Percentiles rank a stretch among this genome's conserved stretches.
Conservation (phyloP, 495 filamentous ascomycete genomes). For the Neurospora sp. region DNA sequence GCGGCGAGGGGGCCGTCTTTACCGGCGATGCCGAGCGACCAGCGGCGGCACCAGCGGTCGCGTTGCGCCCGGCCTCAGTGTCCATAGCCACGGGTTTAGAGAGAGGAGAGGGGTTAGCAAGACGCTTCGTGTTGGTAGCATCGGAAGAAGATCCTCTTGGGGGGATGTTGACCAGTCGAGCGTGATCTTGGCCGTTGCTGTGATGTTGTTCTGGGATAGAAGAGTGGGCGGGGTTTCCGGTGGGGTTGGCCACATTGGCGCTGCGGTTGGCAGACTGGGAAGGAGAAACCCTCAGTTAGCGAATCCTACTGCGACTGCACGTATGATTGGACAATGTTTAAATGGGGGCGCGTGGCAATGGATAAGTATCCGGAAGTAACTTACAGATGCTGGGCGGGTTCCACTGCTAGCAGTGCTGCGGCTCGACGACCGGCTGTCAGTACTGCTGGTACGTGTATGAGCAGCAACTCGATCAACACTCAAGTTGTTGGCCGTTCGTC, state of each 20-base stretch:
- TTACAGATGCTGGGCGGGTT: slow-evolving; percentile 36
- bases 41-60: slow-evolving; percentile 19
- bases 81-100: slow-evolving; percentile 69
- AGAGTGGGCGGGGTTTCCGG: slow-evolving; percentile 38
- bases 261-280: slow-evolving; percentile 39
- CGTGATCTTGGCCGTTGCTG: slow-evolving; percentile 38
- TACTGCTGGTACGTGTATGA: slow-evolving; percentile 29
- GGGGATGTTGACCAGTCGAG: slow-evolving; percentile 53
- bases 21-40: slow-evolving; percentile 16
- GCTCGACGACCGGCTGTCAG: slow-evolving; percentile 34
- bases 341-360: slow-evolving; percentile 1
- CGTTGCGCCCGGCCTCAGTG: slow-evolving; percentile 22
- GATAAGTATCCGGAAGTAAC: slow-evolving; percentile 11
- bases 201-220: slow-evolving; percentile 29
- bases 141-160: slow-evolving; percentile 62
- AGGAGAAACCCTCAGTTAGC: slow-evolving; percentile 23
- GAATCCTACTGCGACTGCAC: slow-evolving; percentile 11
- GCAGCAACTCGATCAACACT: slow-evolving; percentile 10
- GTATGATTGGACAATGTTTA: slow-evolving; percentile 32
- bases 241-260: slow-evolving; percentile 31
- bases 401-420: slow-evolving; percentile 28
- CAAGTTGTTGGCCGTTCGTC: slow-evolving; percentile 11
- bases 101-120: slow-evolving; percentile 71
- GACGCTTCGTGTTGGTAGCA: slow-evolving; percentile 46
- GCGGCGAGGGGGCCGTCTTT: slow-evolving; percentile 22